Evolutionary conservation across 2,329 filamentous ascomycete genomes (phyloP).

Genomic region (Colletotrichum destructivum): DNA sequence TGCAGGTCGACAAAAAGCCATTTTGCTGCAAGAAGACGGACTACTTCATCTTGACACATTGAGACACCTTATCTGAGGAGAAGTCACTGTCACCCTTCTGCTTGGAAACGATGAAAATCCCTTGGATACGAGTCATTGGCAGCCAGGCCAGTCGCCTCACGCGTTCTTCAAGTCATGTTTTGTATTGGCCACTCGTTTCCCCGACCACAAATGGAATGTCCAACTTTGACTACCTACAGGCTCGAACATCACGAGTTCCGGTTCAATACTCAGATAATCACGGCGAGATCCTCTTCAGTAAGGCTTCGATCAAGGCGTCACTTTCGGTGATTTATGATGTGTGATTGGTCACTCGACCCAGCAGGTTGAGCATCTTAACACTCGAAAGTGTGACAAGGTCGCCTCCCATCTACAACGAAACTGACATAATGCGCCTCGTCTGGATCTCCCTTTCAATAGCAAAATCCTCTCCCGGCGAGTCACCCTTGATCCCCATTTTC

Average conservation of each 20-base stretch:
- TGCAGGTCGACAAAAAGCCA: neutral
- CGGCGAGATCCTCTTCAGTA: neutral
- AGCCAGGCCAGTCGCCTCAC: neutral
- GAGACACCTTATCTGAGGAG: neutral
- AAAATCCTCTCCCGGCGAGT: neutral
- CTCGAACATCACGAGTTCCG: neutral
- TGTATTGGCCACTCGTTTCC: neutral
- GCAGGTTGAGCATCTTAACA: neutral
- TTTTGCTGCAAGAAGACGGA: neutral
- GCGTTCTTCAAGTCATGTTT: neutral
- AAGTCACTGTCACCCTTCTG: neutral
- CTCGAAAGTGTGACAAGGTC: neutral
- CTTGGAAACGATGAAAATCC: too few relatives aligned
- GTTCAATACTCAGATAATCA: slow-evolving; percentile 3
- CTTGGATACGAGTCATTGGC: too few relatives aligned
- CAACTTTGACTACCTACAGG: neutral
- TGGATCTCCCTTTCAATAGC: neutral
- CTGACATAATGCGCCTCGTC: neutral
- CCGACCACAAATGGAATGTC: neutral
- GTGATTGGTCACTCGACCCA: slow-evolving; percentile 1
- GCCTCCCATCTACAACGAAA: neutral
- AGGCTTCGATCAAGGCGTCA: neutral
- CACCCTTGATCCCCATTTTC: neutral
- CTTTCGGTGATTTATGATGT: neutral
- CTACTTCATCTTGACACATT: neutral